These are phyloP conservation scores for Huntiella savannae DNA, from an alignment of 2,329 filamentous ascomycete genomes.

Conservation along the genomic window DNA sequence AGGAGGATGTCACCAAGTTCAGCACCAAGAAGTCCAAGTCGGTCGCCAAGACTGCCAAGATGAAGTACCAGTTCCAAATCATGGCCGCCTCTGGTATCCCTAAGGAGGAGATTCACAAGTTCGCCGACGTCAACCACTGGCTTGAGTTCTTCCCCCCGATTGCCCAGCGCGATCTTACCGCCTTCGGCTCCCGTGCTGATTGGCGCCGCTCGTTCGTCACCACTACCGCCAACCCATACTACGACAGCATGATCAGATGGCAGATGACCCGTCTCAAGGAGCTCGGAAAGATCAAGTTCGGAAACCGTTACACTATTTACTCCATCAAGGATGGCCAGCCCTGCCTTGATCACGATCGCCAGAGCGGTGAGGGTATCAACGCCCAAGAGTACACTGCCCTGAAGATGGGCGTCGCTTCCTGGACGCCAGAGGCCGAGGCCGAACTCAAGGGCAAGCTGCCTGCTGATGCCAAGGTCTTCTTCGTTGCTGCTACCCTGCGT, in stretches of 20 bases:
- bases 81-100: constrained; percentile 85
- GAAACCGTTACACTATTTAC: constrained; percentile 85
- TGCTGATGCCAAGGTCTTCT: constrained; percentile 59
- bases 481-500: constrained; percentile 78
- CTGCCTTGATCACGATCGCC: constrained; percentile 29
- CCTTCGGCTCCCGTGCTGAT: constrained; percentile 73
- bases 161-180: constrained; percentile 44
- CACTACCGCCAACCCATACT: constrained; percentile 91
- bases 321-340: constrained; percentile 50
- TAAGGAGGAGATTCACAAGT: constrained; percentile 73
- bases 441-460: constrained; percentile 62
- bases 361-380: constrained; percentile 31
- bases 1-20: constrained; percentile 82
- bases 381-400: constrained; percentile 85
- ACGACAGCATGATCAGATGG: constrained; percentile 88
- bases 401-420: constrained; percentile 81
- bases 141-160: constrained; percentile 60
- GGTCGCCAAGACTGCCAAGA: constrained; percentile 70
- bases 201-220: constrained; percentile 89
- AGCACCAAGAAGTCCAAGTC: constrained; percentile 84
- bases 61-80: constrained; percentile 93
- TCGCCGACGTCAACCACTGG: constrained; percentile 84
- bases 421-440: constrained; percentile 57
- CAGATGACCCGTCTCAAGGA: constrained; percentile 89
- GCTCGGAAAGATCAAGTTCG: constrained; percentile 81